phyloP scores from a whole-genome alignment of 202 grass and related monocot genomes.

The Dendrocalamus latiflorus region DNA sequence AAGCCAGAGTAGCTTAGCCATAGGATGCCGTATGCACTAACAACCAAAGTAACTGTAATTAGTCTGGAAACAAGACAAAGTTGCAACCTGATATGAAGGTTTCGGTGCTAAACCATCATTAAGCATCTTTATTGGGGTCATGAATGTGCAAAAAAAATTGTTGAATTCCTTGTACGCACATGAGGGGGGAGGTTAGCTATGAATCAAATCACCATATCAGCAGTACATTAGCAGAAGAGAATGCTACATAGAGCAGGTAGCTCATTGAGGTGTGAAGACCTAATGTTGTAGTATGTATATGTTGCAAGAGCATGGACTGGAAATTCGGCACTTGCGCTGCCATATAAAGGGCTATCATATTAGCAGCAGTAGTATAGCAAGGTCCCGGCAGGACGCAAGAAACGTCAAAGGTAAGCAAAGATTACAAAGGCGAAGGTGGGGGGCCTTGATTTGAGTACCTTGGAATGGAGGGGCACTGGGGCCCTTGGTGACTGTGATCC shows the following conservation, averaged over 20 bases:
- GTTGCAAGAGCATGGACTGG: background rate
- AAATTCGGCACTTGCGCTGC: background rate
- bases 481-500: slow-evolving; percentile 33
- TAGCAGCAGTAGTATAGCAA: background rate
- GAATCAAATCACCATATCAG: background rate
- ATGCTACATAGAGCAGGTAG: background rate
- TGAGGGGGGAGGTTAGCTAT: background rate
- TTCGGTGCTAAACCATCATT: background rate
- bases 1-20: no score
- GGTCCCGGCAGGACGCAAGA: no score
- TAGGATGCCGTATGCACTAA: no score
- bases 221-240: background rate
- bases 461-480: slow-evolving; percentile 47
- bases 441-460: slow-evolving; percentile 54
- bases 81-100: background rate
- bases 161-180: background rate
- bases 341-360: background rate
- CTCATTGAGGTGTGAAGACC: background rate
- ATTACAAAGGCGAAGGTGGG: no score
- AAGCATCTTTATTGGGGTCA: background rate
- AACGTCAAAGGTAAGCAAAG: background rate
- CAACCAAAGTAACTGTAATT: no score
- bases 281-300: background rate
- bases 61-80: background rate
- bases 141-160: background rate